Evolutionary conservation across 306 rosid species (phyloP), one percentile per base, ranked within the genome.

Genomic region (Malus sieversii): DNA sequence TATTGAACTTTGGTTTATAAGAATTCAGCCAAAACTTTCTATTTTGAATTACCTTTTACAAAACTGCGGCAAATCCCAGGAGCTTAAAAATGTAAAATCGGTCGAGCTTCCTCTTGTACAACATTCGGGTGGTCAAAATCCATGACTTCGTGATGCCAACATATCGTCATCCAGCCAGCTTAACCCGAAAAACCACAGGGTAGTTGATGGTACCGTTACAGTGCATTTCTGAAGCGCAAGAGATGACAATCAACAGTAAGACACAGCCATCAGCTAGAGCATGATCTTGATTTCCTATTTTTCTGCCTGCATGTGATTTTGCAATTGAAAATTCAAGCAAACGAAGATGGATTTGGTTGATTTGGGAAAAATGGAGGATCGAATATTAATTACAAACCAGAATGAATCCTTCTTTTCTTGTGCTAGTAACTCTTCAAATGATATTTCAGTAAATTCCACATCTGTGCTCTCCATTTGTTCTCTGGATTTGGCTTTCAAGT

Each of bases 381-480:
- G 6, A 53, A 78, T 63, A 23, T 57, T 27, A 12, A 69, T 32
- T 69, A 84, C 96, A 67, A 27, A 95, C 98, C 98, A 95, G 86
- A 90, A 95, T 14, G 97, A 85, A 76, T 95, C 98, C 85, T 95
- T 92, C 85, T 94, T 95, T 72, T 92, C 98, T 79, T 86, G 90
- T 12, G 92, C 98, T 71, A 91, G 83, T 70, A 93, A 79, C 71
- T 93, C 98, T 81, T 93, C 98, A 77, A 93, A 91, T 13, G 97
- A 86, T 68, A 87, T 91, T 60, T 84, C 96, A 44, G 73, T 19
- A 74, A 72, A 87, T 44, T 88, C 93, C 2, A 83, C 70, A 66
- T 93, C 92, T 55, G 70, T 53, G 58, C 70, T 84, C 55, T 90
- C 88, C 64, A 16, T 61, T 22, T 38, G 60, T 84, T 79, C 88